A percentile compares a stretch with the other conserved stretches of the same genome.
Conservation (phyloP, 176 grass and related monocot genomes). For the Carex scoparia region DNA sequence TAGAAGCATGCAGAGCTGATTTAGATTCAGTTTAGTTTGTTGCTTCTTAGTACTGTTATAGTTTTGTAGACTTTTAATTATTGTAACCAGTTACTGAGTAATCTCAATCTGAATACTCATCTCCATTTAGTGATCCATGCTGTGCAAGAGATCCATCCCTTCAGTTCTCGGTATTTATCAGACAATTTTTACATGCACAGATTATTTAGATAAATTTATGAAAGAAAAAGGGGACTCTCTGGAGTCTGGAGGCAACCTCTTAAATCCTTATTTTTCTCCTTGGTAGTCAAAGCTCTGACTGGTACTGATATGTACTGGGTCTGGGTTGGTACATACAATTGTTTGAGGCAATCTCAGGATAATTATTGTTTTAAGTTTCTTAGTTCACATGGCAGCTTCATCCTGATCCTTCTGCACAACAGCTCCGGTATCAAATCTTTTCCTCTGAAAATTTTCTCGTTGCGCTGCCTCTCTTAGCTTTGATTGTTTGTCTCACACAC, state of each 20-base stretch:
- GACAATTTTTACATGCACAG: not conserved
- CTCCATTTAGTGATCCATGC: not conserved
- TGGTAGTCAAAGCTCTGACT: not conserved
- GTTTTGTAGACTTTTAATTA: constrained; percentile 4
- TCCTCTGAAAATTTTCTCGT: no score
- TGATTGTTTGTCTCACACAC: no score
- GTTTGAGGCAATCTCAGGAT: not conserved
- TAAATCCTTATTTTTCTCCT: not conserved
- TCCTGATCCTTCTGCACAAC: no score
- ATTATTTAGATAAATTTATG: not conserved
- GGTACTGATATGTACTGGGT: not conserved
- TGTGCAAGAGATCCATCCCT: not conserved
- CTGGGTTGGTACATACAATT: not conserved
- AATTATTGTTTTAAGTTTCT: not conserved
- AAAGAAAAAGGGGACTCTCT: not conserved
- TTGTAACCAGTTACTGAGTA: not conserved
- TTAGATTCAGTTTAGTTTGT: constrained; percentile 13
- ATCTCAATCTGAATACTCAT: not conserved
- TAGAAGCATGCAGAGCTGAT: constrained; percentile 17
- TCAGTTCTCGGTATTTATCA: not conserved
- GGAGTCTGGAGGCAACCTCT: not conserved
- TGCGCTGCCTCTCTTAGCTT: no score
- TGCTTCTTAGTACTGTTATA: constrained; percentile 10
- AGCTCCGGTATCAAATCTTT: no score
- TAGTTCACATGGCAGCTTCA: no score